phyloP scores from a whole-genome alignment of 2,329 filamentous ascomycete species.

The Ophiosphaerella narmari region DNA sequence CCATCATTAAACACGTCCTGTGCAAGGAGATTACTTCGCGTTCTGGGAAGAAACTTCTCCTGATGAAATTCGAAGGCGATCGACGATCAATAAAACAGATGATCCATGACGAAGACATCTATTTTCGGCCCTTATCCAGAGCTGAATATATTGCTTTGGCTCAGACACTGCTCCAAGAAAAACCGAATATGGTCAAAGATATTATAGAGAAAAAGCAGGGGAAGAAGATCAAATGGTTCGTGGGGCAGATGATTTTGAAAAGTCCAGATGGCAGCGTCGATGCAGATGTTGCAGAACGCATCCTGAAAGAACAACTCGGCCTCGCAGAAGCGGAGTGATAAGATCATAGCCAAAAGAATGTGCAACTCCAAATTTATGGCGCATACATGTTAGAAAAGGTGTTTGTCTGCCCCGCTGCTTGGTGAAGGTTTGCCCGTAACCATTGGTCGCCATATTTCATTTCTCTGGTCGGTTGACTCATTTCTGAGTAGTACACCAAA shows the following conservation, averaged over 20 bases:
- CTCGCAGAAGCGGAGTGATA: constrained; percentile 4
- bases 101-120: constrained; percentile 61
- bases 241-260: constrained; percentile 69
- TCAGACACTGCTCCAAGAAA: constrained; percentile 56
- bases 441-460: too few relatives aligned
- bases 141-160: constrained; percentile 63
- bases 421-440: too few relatives aligned
- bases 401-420: too few relatives aligned
- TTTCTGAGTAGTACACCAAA: too few relatives aligned
- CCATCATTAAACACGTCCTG: constrained; percentile 49
- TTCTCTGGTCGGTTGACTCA: too few relatives aligned
- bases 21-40: constrained; percentile 55
- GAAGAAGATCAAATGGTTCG: constrained; percentile 70
- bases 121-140: constrained; percentile 59
- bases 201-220: constrained; percentile 63
- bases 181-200: constrained; percentile 62
- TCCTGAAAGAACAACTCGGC: constrained; percentile 56
- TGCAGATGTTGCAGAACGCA: constrained; percentile 61
- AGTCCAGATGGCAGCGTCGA: constrained; percentile 66
- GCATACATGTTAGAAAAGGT: too few relatives aligned
- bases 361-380: too few relatives aligned
- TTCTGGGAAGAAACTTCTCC: constrained; percentile 65
- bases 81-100: constrained; percentile 56
- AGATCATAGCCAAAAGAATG: too few relatives aligned
- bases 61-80: constrained; percentile 59